These are phyloP conservation scores for Serpula lacrymans DNA, from an alignment of 768 basidiomycete genomes.

Conservation along the genomic window DNA sequence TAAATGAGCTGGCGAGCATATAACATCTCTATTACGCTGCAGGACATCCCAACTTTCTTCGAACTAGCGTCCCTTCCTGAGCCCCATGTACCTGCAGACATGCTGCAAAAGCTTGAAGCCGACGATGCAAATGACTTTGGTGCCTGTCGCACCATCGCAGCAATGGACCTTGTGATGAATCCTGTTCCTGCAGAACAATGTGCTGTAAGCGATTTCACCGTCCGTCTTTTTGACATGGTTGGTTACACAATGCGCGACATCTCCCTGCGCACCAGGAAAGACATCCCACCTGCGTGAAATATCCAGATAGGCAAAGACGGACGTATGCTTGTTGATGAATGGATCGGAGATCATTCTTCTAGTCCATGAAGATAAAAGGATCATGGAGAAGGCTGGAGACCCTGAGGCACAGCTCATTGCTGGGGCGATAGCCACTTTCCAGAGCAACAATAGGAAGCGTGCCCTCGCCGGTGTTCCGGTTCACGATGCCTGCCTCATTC, in stretches of 20 bases:
- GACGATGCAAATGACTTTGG: constrained; percentile 5
- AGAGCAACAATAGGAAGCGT: constrained; percentile 6
- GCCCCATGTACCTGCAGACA: constrained; percentile 4
- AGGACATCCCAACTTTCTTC: constrained; percentile 12
- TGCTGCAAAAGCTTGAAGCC: constrained; percentile 4
- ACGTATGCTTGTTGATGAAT: constrained; percentile 13
- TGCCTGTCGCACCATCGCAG: constrained; percentile 4
- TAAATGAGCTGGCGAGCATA: too few species aligned
- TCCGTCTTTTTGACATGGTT: constrained; percentile 8
- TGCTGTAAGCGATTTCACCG: constrained; percentile 12
- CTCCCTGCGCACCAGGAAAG: constrained; percentile 6
- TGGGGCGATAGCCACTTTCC: constrained; percentile 12
- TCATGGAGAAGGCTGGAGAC: not conserved
- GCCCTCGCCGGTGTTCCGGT: not conserved
- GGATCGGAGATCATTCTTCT: constrained; percentile 8
- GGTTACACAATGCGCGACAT: constrained; percentile 6
- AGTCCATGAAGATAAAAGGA: constrained; percentile 17
- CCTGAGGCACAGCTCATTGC: constrained; percentile 15
- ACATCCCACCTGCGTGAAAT: constrained; percentile 10
- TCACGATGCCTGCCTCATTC: constrained; percentile 9
- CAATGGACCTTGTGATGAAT: constrained; percentile 13
- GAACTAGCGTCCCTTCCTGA: not conserved
- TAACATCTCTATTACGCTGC: not conserved
- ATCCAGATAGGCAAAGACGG: constrained; percentile 7
- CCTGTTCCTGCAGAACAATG: constrained; percentile 7